A percentile compares a stretch with the other conserved stretches of the same genome.
Conservation (phyloP, 2,329 filamentous ascomycete genomes). For the Trichoderma pleuroti region DNA sequence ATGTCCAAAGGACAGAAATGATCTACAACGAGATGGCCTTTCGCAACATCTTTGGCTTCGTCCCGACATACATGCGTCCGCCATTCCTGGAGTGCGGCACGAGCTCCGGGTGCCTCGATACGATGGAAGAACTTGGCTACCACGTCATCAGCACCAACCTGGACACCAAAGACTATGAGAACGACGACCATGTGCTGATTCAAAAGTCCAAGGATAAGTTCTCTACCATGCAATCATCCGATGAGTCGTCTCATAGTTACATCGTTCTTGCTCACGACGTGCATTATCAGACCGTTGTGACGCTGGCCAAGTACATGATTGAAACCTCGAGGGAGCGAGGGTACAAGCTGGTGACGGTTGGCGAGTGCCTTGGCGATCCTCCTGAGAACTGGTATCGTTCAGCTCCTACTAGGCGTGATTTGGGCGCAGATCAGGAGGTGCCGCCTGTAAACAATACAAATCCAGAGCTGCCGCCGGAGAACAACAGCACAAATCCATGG, state of each 20-base stretch:
- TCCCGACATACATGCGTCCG: conserved; percentile 44
- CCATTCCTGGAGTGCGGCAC: conserved; percentile 44
- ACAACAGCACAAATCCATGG: conserved; percentile 8
- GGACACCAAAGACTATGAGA: conserved; percentile 59
- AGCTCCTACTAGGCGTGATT: conserved; percentile 22
- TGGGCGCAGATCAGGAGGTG: conserved; percentile 12
- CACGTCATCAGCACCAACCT: conserved; percentile 55
- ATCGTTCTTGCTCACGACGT: conserved; percentile 54
- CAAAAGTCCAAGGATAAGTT: conserved; percentile 41
- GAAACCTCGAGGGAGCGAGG: conserved; percentile 39
- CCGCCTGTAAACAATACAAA: background rate
- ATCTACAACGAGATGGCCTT: conserved; percentile 45
- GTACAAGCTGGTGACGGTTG: conserved; percentile 50
- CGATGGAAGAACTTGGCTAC: conserved; percentile 45
- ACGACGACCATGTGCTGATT: conserved; percentile 48
- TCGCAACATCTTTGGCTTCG: conserved; percentile 39
- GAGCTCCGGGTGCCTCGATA: conserved; percentile 37
- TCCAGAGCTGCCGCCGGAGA: background rate
- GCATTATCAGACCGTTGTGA: conserved; percentile 44
- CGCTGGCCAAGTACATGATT: conserved; percentile 44
- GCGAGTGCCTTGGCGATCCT: conserved; percentile 54
- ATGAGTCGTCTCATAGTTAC: conserved; percentile 34
- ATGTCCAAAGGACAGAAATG: conserved; percentile 38
- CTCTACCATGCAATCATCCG: conserved; percentile 34
- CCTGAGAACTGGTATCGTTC: conserved; percentile 50